These are phyloP conservation scores for Theileria annulata DNA, from an alignment of 169 alveolate genomes.

Conservation along the genomic window DNA sequence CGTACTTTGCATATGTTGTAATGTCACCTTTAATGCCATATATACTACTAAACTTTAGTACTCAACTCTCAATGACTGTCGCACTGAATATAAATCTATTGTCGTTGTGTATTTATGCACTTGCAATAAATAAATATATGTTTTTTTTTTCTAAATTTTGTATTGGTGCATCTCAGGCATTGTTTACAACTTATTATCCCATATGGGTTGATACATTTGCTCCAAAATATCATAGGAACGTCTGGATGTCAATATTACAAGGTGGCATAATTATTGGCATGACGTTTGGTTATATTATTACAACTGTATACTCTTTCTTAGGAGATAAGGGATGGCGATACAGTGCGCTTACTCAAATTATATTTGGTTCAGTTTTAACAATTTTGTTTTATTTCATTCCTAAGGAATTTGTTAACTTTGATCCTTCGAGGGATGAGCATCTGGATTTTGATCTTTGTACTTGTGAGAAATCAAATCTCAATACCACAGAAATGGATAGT, in stretches of 20 bases:
- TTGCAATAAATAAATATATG: constrained; percentile 65
- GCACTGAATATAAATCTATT: constrained; percentile 63
- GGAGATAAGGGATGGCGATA: constrained; percentile 44
- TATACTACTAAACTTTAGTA: constrained; percentile 60
- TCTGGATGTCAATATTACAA: constrained; percentile 93
- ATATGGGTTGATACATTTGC: constrained; percentile 94
- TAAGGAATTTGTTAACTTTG: constrained; percentile 28
- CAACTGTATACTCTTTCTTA: constrained; percentile 17
- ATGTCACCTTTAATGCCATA: constrained; percentile 75
- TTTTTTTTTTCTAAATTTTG: constrained; percentile 83
- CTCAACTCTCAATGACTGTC: constrained; percentile 61
- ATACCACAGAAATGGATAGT: neutral
- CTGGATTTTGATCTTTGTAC: neutral
- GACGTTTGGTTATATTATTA: constrained; percentile 69
- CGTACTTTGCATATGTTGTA: constrained; percentile 74
- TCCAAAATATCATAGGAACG: constrained; percentile 84
- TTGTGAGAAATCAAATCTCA: neutral
- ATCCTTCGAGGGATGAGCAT: neutral
- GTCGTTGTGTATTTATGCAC: constrained; percentile 63
- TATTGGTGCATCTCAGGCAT: constrained; percentile 89
- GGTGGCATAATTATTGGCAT: constrained; percentile 88
- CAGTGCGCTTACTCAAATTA: constrained; percentile 38
- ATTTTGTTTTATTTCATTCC: constrained; percentile 31
- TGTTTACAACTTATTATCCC: constrained; percentile 90
- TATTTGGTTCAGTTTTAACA: neutral